These are phyloP conservation scores for Phalaenopsis aphrodite DNA, from an alignment of 106 monocot genomes.

Conservation along the genomic window DNA sequence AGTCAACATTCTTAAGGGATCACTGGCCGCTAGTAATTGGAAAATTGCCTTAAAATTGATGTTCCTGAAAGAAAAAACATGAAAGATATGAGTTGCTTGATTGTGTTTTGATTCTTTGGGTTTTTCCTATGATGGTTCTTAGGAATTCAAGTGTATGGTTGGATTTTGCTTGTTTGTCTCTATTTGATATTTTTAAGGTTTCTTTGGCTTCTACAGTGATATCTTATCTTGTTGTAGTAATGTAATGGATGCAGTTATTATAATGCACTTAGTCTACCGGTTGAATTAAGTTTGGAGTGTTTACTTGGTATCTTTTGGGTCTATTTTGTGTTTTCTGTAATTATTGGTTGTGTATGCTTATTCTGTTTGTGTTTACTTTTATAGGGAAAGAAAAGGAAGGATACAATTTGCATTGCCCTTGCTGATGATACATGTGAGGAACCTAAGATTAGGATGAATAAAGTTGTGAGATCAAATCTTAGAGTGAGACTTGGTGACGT, in stretches of 20 bases:
- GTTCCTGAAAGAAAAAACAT: no score
- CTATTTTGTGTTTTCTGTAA: not conserved
- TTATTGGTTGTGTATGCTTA: not conserved
- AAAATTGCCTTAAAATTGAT: no score
- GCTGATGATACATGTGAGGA: conserved; percentile 84
- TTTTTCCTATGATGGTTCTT: not conserved
- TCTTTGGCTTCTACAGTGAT: not conserved
- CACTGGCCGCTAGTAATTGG: no score
- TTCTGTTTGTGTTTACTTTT: not conserved
- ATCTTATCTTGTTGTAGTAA: not conserved
- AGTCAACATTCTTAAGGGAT: no score
- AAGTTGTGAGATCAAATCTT: conserved; percentile 70
- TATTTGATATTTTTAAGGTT: not conserved
- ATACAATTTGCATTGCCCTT: conserved; percentile 82
- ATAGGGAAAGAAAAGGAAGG: conserved; percentile 78
- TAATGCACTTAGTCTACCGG: not conserved
- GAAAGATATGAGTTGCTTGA: no score
- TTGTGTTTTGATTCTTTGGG: no score
- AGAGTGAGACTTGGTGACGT: conserved; percentile 83
- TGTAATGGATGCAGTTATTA: not conserved
- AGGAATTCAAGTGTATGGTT: not conserved
- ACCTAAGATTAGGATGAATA: conserved; percentile 84
- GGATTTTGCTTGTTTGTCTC: not conserved
- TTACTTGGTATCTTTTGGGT: not conserved
- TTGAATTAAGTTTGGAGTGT: not conserved